These are phyloP conservation scores for Cyclotella baltica DNA, from an alignment of 108 stramenopile species.

Conservation along the genomic window DNA sequence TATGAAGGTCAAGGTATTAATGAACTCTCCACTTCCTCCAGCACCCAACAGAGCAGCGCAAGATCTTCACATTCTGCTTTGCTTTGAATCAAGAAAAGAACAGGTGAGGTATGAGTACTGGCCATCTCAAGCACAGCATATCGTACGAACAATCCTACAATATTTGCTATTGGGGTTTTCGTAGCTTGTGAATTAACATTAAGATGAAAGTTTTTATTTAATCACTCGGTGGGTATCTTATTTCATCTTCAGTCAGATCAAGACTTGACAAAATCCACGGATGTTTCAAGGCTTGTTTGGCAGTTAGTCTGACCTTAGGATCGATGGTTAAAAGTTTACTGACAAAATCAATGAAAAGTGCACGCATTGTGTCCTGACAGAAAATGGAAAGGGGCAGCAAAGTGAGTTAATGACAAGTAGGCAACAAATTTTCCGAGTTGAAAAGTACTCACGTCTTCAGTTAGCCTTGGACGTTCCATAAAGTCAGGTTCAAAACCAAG, in stretches of 20 bases:
- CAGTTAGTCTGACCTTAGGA: conserved; percentile 76
- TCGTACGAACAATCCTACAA: too few relatives aligned
- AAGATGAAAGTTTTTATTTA: background rate
- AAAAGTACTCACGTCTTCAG: conserved; percentile 38
- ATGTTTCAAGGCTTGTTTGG: conserved; percentile 82
- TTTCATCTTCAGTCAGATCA: conserved; percentile 76
- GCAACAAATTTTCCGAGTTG: background rate
- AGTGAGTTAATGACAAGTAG: background rate
- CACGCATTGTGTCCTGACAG: conserved; percentile 61
- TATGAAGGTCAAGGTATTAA: too few relatives aligned
- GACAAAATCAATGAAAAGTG: conserved; percentile 87
- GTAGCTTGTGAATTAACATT: background rate
- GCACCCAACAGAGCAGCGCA: too few relatives aligned
- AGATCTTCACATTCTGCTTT: too few relatives aligned
- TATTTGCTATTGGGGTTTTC: too few relatives aligned
- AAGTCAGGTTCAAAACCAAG: conserved; percentile 77
- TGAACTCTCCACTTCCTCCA: too few relatives aligned
- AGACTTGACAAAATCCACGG: conserved; percentile 88
- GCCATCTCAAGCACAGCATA: too few relatives aligned
- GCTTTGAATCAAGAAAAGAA: too few relatives aligned
- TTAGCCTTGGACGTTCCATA: conserved; percentile 53
- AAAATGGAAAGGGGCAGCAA: background rate
- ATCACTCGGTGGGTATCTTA: conserved; percentile 68
- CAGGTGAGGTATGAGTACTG: too few relatives aligned
- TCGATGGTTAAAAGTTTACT: conserved; percentile 80